Percentiles rank a stretch among this genome's conserved stretches.
These are phyloP conservation scores for Fusarium fujikuroi DNA, from an alignment of 2,329 filamentous ascomycete species.

Conservation along the genomic window DNA sequence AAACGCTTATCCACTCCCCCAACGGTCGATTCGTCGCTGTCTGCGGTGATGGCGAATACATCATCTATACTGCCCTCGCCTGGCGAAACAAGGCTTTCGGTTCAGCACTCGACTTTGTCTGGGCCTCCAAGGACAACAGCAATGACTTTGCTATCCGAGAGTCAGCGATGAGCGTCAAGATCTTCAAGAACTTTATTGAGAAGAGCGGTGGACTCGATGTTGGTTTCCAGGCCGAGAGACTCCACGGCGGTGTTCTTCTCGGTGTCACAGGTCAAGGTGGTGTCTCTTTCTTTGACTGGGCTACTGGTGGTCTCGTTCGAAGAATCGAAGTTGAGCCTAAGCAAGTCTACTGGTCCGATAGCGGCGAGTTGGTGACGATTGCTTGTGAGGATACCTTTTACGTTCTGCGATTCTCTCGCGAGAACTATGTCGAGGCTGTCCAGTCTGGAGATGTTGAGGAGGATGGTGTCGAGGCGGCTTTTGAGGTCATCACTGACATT, in stretches of 20 bases:
- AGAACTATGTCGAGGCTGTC: constrained; percentile 85
- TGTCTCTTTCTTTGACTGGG: constrained; percentile 97
- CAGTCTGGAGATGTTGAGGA: constrained; percentile 85
- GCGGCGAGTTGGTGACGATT: constrained; percentile 89
- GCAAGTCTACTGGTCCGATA: constrained; percentile 95
- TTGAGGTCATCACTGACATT: constrained; percentile 96
- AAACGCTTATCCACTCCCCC: constrained; percentile 93
- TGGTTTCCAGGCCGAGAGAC: constrained; percentile 91
- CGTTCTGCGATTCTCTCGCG: constrained; percentile 89
- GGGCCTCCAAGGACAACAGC: constrained; percentile 96
- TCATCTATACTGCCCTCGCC: constrained; percentile 96
- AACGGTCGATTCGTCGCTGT: constrained; percentile 85
- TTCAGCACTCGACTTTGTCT: constrained; percentile 93
- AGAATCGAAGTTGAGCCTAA: constrained; percentile 85
- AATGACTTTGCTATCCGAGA: constrained; percentile 98
- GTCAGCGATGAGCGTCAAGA: constrained; percentile 91
- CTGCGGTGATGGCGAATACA: constrained; percentile 97
- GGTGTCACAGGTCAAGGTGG: constrained; percentile 96
- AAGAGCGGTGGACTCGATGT: constrained; percentile 90
- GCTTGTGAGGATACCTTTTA: constrained; percentile 97
- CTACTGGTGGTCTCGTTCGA: constrained; percentile 86
- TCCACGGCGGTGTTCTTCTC: constrained; percentile 88
- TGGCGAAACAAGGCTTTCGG: constrained; percentile 99
- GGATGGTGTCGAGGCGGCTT: constrained; percentile 94
- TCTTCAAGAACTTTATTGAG: constrained; percentile 98